Percentiles rank a stretch among this genome's conserved stretches.
Evolutionary conservation across 305 asterid species (phyloP).

Genomic region (Fraxinus dipetala): DNA sequence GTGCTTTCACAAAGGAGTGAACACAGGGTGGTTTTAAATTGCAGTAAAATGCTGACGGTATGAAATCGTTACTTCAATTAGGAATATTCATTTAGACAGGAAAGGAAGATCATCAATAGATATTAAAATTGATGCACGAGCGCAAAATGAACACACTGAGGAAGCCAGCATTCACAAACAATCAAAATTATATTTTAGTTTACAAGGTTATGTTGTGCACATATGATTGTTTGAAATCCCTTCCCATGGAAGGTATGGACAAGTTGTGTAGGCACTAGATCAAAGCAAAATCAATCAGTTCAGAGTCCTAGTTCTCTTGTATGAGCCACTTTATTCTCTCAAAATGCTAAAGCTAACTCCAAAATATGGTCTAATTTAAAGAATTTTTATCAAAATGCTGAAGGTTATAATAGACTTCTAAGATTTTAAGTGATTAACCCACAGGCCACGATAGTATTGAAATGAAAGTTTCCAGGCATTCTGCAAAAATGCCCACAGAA

Average conservation of each 20-base stretch:
- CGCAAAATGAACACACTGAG: background rate
- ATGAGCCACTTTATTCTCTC: background rate
- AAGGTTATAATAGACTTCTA: slow-evolving; percentile 5
- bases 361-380: background rate
- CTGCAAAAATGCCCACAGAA: background rate
- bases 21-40: background rate
- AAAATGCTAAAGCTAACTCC: background rate
- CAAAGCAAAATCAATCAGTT: slow-evolving; percentile 14
- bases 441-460: background rate
- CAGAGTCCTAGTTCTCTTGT: background rate
- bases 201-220: background rate
- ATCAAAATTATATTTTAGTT: background rate
- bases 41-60: background rate
- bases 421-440: background rate
- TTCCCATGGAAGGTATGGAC: slow-evolving; percentile 14
- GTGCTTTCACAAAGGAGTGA: slow-evolving; percentile 3
- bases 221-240: background rate
- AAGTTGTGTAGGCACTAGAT: background rate
- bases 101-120: slow-evolving; percentile 8
- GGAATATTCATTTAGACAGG: background rate
- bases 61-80: background rate
- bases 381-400: slow-evolving; percentile 1
- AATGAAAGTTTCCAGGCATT: background rate
- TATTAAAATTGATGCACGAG: background rate
- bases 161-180: background rate